phyloP scores from a whole-genome alignment of 805 yeast species.

The Lipomyces sp. region DNA sequence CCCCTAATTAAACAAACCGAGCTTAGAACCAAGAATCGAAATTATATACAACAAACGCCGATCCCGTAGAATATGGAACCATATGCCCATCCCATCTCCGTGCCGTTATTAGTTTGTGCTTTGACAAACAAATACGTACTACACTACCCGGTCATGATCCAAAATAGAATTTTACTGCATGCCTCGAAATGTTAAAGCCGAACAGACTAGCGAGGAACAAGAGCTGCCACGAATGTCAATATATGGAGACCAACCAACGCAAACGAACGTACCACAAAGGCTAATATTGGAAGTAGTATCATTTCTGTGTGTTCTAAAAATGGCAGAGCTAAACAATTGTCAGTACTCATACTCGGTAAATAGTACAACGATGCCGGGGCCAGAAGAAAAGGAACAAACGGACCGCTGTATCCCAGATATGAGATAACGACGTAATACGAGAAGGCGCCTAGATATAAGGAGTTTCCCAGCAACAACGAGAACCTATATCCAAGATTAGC shows the following conservation, averaged over 20 bases:
- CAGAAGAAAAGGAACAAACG: constrained; percentile 4
- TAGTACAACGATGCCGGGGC: background rate
- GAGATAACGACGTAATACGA: constrained; percentile 79
- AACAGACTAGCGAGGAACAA: constrained; percentile 65
- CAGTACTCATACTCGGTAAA: background rate
- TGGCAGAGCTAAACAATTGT: constrained; percentile 51
- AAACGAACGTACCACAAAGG: constrained; percentile 47
- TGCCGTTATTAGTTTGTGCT: background rate
- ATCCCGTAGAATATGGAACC: background rate
- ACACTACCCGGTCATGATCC: constrained; percentile 13
- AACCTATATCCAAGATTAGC: constrained; percentile 42
- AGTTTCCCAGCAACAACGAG: constrained; percentile 75
- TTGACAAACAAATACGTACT: background rate
- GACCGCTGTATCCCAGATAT: constrained; percentile 82
- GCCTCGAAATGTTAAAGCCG: constrained; percentile 74
- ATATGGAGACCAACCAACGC: constrained; percentile 38
- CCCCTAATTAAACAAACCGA: too few relatives aligned
- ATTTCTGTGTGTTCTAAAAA: constrained; percentile 67
- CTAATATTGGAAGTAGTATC: constrained; percentile 66
- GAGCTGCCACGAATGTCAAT: constrained; percentile 59
- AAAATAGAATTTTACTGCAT: constrained; percentile 58
- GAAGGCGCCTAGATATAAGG: constrained; percentile 73
- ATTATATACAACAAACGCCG: background rate
- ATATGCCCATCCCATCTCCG: background rate
- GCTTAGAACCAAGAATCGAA: background rate